Percentiles rank a stretch among this genome's conserved stretches.
These are phyloP conservation scores for Parastagonospora avenae DNA, from an alignment of 2,329 filamentous ascomycete genomes.

Conservation along the genomic window DNA sequence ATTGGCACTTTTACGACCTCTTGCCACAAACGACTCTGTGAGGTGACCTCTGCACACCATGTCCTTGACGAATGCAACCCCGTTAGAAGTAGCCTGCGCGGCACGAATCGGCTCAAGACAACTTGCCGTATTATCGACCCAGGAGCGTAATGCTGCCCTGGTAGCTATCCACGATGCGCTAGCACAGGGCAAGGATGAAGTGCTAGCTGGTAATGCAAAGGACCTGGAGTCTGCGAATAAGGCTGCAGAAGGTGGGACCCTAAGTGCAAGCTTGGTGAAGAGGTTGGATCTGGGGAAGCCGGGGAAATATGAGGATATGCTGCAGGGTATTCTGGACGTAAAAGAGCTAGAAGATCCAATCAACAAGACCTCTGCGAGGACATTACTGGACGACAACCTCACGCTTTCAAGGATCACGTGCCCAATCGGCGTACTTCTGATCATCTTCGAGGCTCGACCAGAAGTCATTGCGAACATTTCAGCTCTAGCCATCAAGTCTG, in stretches of 20 bases:
- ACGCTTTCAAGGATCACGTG: constrained; percentile 86
- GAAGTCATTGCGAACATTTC: constrained; percentile 99
- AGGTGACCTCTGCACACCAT: constrained; percentile 48
- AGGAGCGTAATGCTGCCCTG: constrained; percentile 82
- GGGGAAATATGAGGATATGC: constrained; percentile 97
- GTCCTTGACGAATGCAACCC: constrained; percentile 87
- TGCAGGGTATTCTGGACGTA: constrained; percentile 92
- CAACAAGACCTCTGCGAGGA: constrained; percentile 81
- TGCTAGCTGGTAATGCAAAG: constrained; percentile 83
- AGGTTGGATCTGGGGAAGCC: constrained; percentile 82
- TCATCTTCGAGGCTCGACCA: constrained; percentile 97
- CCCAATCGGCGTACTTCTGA: constrained; percentile 94
- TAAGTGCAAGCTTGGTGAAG: constrained; percentile 84
- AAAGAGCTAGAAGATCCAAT: constrained; percentile 83
- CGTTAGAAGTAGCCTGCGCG: constrained; percentile 74
- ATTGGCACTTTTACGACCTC: constrained; percentile 15
- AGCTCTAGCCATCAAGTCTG: constrained; percentile 92
- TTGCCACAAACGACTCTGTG: constrained; percentile 14
- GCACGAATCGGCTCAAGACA: constrained; percentile 83
- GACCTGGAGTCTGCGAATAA: constrained; percentile 77
- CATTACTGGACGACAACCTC: constrained; percentile 83
- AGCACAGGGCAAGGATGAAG: constrained; percentile 68
- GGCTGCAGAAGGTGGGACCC: constrained; percentile 73
- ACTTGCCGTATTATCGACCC: constrained; percentile 77
- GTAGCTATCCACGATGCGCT: constrained; percentile 83